phyloP scores from a whole-genome alignment of 2,329 filamentous ascomycete genomes.

The Laburnicola sp. region DNA sequence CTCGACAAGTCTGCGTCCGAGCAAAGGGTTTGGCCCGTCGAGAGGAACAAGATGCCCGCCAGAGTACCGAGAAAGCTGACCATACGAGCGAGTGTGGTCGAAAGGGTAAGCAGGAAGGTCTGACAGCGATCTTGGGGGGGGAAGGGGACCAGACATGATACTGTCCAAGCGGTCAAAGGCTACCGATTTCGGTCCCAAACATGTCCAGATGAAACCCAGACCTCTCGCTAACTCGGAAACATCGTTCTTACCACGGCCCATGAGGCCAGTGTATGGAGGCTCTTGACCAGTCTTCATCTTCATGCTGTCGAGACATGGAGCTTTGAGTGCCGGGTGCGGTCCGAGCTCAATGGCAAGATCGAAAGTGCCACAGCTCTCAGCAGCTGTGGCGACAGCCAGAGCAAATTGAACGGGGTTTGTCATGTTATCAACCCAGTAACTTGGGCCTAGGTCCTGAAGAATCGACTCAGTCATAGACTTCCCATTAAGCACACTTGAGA shows the following conservation, averaged over 20 bases:
- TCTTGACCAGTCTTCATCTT: not conserved
- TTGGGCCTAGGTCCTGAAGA: not conserved
- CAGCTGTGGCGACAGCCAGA: conserved; percentile 41
- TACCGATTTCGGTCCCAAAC: conserved; percentile 16
- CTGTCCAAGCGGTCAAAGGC: conserved; percentile 22
- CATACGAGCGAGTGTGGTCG: conserved; percentile 29
- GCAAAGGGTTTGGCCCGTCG: conserved; percentile 6
- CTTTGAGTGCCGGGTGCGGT: conserved; percentile 52
- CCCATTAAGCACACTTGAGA: conserved; percentile 9
- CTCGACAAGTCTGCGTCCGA: conserved; percentile 1
- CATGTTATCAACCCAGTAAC: conserved; percentile 55
- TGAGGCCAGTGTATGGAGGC: conserved; percentile 20
- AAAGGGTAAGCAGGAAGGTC: conserved; percentile 34
- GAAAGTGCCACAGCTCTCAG: conserved; percentile 26
- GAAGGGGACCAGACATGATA: not conserved
- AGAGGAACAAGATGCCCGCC: not conserved
- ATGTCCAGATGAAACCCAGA: conserved; percentile 20
- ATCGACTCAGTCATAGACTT: not conserved
- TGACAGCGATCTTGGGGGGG: not conserved
- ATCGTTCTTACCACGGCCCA: conserved; percentile 29
- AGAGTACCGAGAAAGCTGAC: conserved; percentile 14
- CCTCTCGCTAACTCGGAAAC: conserved; percentile 22
- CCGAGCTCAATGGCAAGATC: conserved; percentile 52
- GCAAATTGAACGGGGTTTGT: conserved; percentile 49
- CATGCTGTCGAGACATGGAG: conserved; percentile 45